Conservation (phyloP, 2,329 filamentous ascomycete species). For the Decorospora gaudefroyi region DNA sequence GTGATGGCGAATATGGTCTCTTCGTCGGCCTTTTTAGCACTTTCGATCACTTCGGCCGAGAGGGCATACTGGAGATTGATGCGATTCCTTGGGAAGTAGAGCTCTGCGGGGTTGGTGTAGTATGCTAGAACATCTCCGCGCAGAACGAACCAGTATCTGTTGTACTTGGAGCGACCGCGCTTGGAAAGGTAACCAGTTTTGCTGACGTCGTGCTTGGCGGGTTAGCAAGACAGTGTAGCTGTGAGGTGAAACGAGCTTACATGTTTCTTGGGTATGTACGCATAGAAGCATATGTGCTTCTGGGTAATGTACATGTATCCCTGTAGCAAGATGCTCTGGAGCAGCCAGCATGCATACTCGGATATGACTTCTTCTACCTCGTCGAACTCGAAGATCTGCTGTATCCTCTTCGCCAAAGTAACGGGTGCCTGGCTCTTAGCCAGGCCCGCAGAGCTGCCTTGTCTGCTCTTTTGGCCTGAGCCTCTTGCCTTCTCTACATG, state of each 20-base stretch:
- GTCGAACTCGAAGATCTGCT: constrained; percentile 70
- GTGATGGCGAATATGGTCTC: constrained; percentile 76
- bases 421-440: constrained; percentile 50
- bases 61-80: constrained; percentile 92
- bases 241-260: constrained; percentile 56
- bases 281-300: constrained; percentile 94
- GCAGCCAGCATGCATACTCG: constrained; percentile 91
- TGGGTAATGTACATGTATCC: constrained; percentile 96
- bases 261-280: constrained; percentile 91
- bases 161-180: constrained; percentile 86
- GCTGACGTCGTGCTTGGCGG: constrained; percentile 55
- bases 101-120: constrained; percentile 78
- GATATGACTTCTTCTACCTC: constrained; percentile 81
- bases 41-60: constrained; percentile 74
- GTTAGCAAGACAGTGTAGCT: constrained; percentile 23
- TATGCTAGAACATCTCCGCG: constrained; percentile 93
- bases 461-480: constrained; percentile 33
- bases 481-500: constrained; percentile 29
- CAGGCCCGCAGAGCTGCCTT: constrained; percentile 27
- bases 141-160: constrained; percentile 88
- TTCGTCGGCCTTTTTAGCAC: constrained; percentile 71
- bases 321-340: constrained; percentile 89
- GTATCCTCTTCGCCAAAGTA: constrained; percentile 70
- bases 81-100: constrained; percentile 89
- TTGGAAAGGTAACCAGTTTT: constrained; percentile 91